Evolutionary conservation across 2,329 filamentous ascomycete species (phyloP), one percentile per base, ranked within the genome.

Genomic region (Alternaria hordeiaustralica): DNA sequence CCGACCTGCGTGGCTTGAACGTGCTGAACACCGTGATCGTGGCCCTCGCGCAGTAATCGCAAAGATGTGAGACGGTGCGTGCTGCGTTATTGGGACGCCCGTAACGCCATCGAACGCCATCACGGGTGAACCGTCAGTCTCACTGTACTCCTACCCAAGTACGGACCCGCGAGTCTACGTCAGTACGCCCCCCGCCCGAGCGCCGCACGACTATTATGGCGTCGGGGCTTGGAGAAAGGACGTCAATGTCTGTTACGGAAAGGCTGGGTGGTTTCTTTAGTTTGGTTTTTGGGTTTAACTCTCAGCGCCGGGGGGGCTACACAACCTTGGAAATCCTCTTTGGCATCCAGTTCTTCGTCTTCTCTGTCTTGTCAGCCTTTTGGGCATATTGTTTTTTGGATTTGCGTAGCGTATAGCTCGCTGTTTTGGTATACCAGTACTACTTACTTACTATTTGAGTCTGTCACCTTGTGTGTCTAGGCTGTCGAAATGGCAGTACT

Each of bases 401-500:
- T 36, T 53, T 25, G 28, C 18, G 10, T 41, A 51, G 49, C 49
- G 20, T 25, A 53, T 2, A 25, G 15, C 49, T 53, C 5, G 36
- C 20, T 53, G 30, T 21, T 53, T 18, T 11, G 10, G 33, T 36
- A 36, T 13, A 53, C 20, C 28, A 8, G 21, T 36, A 13, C 49
- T 41, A 41, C 20, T 21, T 15, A 53, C 13, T 41, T 30, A 53
- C 13, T 41, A 41, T n/a, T 5, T 9, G 30, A 25, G 49, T 23
- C 30, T 23, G 30, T 13, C 13, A 21, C 13, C 15, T 2, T 25
- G 18, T n/a, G n/a, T n/a, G 49, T 53, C 9, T 53, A 15, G 28
- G 49, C 49, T 28, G 49, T 25, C 30, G 33, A 33, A 13, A 66
- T 66, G 64, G 58, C 61, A n/a, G n/a, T n/a, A 15, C 33, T 60